Base-by-base conservation (phyloP, 371 early-diverging fungal genomes). In the Coemansia sp. region DNA sequence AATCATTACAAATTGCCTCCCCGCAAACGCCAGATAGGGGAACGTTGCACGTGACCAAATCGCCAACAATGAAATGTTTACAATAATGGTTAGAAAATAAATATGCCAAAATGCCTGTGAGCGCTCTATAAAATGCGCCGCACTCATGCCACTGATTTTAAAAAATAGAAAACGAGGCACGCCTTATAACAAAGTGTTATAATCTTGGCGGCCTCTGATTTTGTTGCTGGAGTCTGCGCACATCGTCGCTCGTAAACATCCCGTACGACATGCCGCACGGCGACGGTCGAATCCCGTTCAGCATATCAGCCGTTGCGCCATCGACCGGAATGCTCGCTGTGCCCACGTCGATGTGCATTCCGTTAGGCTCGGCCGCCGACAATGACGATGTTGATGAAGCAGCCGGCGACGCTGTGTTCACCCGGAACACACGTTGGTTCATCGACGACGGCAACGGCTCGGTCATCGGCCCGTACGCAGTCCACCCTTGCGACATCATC, bases 401-500 rank as follows among this genome's bases (percentile, higher is more conserved):
- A 1, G 48, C 54, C 17, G 71, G 73, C 52, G 70, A 72, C 12
- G 12, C 64, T 2, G 53, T 24, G 44, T 19, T 61, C 13, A 58
- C 48, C 6, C 61, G 29, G 24, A 73, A 46, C 26, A 70, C 26
- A 3, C 21, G 17, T 12, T 69, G 64, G 11, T 40, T 55, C 1
- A 55, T 41, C 12, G 73, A 46, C 1, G 68, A 28, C 15, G 65
- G 49, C 40, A 70, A 51, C 19, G 74, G 74, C 29, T 36, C 74
- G 3, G 74, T 73, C 46, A 70, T 54, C 15, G 74, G 63, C 1
- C 74, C 74, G 7, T 53, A 57, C 8, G 66, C 4, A 29, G 57
- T 40, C 74, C 74, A 73, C 12, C 66, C 70, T 58, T 65, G 74
- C 29, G 73, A 64, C 58, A 59, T 69, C 32, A 61, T 53, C n/a